Conservation (phyloP, 768 basidiomycete genomes). For the Phallus indusiatus region DNA sequence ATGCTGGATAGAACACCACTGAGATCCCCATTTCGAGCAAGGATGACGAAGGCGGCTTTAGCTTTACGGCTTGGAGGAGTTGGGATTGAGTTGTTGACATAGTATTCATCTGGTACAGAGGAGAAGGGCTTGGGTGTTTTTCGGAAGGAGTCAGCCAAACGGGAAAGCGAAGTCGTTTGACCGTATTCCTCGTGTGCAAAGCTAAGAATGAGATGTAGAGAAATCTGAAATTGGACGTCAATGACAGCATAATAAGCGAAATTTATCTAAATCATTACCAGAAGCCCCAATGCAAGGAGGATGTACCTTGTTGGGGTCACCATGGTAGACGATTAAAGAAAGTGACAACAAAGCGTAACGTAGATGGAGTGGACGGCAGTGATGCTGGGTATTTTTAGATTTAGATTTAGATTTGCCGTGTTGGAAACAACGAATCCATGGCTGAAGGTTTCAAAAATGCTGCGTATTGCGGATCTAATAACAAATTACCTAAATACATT, state of each 20-base stretch:
- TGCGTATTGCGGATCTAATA: too few species aligned
- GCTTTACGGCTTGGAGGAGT: conserved; percentile 46
- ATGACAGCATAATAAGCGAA: conserved; percentile 9
- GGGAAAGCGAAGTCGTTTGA: conserved; percentile 37
- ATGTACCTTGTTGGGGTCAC: conserved; percentile 57
- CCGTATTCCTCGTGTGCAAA: conserved; percentile 42
- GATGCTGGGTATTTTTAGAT: too few species aligned
- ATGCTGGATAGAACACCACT: conserved; percentile 53
- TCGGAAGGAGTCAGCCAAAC: conserved; percentile 26
- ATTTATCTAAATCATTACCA: conserved; percentile 26
- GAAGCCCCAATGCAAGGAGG: conserved; percentile 33
- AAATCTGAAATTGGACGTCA: conserved; percentile 28
- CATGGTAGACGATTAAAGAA: conserved; percentile 21
- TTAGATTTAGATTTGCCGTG: too few species aligned
- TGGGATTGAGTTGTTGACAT: conserved; percentile 26
- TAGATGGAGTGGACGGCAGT: neutral
- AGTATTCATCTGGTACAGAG: conserved; percentile 52
- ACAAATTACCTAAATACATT: too few species aligned
- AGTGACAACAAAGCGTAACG: neutral
- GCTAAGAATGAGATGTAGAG: conserved; percentile 46
- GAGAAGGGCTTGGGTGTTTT: conserved; percentile 26
- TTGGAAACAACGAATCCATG: too few species aligned
- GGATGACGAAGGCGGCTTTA: conserved; percentile 74
- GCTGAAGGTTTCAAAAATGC: too few species aligned
- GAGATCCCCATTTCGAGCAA: conserved; percentile 54